Conservation (phyloP, 2,329 filamentous ascomycete species). For the Paramyrothecium sp. region DNA sequence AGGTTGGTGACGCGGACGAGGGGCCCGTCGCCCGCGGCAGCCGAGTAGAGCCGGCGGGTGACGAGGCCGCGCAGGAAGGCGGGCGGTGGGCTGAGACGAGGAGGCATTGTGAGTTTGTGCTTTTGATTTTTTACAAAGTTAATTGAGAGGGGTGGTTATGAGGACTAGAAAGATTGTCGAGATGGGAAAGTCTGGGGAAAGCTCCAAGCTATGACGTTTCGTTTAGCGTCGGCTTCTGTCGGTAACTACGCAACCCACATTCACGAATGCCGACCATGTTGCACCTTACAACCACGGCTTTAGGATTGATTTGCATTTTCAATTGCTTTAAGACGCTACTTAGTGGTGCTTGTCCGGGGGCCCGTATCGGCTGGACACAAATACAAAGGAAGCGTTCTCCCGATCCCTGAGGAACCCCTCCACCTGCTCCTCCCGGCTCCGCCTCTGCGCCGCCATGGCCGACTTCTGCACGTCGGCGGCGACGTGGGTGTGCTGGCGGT, state of each 20-base stretch:
- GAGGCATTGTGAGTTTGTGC: constrained; percentile 24
- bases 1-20: constrained; percentile 71
- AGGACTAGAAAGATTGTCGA: background rate
- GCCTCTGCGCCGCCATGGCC: constrained; percentile 48
- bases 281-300: no score
- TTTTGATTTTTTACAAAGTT: background rate
- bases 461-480: constrained; percentile 56
- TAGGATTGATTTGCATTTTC: background rate
- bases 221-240: constrained; percentile 1
- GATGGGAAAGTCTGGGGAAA: background rate
- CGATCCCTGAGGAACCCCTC: constrained; percentile 74
- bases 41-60: constrained; percentile 38
- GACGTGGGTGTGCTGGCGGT: constrained; percentile 64
- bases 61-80: constrained; percentile 15
- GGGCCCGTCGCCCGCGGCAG: constrained; percentile 43
- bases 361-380: background rate
- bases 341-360: background rate
- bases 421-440: constrained; percentile 65
- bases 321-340: background rate
- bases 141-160: background rate
- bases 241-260: background rate
- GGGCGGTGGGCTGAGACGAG: constrained; percentile 21
- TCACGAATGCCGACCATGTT: no score
- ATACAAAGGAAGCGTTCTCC: constrained; percentile 38
- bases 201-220: background rate